Base-by-base conservation (phyloP, 179 eudicot species). In the Beta macrorhiza region DNA sequence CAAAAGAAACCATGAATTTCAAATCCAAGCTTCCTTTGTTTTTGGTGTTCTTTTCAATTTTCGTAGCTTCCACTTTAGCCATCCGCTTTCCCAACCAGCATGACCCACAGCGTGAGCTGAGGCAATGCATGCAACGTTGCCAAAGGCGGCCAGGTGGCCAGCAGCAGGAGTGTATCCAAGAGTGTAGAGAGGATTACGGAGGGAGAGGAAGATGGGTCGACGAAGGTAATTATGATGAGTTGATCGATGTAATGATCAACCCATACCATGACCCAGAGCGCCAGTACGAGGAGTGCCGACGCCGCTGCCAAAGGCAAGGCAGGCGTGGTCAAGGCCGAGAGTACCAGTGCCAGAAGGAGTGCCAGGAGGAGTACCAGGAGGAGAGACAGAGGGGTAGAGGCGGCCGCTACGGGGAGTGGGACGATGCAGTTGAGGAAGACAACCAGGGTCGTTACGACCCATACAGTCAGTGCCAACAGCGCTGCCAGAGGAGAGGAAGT, bases 271-370 rank as follows among this genome's bases (percentile, higher is more conserved):
- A 67, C 6, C 59, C 13, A 0, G 19, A 51, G 5, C 29, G 7
- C 5, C 37, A 44, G 57, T 79, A 16, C 45, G 82, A 80, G 82
- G 58, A 42, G 51, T 59, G 81, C 19, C 67, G 81, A 5, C 75
- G 68, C 1, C 42, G 70, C 0, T 79, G 81, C 29, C 76, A 79
- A 44, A 49, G 25, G 5, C 76, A 79, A 5, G 76, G 77, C 42
- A 42, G 29, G 12, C 57, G 51, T 1, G 59, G 82, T 3, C 76
- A 79, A 17, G 44, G 77, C 20, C 15, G 22, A 20, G n/a, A 79
- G n/a, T 79, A 64, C 67, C 81, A 79, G 44, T 79, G 81, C 68
- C 81, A 69, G 57, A 79, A 15, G 76, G 32, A 55, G 57, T 79
- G 81, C n/a, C 65, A 78, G 42, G 81, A 79, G 67, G 20, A 22